Percentiles rank a stretch among this genome's conserved stretches.
Evolutionary conservation across 2,329 filamentous ascomycete species (phyloP).

Genomic region (Cryoendolithus antarcticus): DNA sequence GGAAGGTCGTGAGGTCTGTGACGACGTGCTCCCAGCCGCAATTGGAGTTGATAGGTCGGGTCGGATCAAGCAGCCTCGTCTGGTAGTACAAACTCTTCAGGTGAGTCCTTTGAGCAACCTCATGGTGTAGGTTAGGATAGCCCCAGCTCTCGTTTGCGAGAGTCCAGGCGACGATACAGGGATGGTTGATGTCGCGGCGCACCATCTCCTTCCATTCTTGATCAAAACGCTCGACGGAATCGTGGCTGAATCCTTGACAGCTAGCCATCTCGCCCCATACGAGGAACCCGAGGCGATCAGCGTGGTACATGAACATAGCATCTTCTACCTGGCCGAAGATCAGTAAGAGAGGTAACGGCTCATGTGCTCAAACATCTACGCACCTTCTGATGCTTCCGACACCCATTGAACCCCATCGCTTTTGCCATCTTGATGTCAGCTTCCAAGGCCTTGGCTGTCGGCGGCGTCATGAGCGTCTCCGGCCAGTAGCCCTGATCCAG

Average conservation of each 20-base stretch:
- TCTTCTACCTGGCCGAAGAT: constrained; percentile 36
- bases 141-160: constrained; percentile 55
- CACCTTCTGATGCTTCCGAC: constrained; percentile 50
- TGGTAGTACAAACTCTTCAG: constrained; percentile 52
- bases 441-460: constrained; percentile 33
- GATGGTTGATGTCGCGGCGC: constrained; percentile 52
- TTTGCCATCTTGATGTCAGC: constrained; percentile 45
- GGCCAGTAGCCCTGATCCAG: constrained; percentile 56
- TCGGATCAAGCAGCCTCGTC: constrained; percentile 52
- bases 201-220: constrained; percentile 54
- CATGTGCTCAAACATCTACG: constrained; percentile 9
- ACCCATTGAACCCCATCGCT: constrained; percentile 52
- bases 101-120: constrained; percentile 49
- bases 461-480: constrained; percentile 47
- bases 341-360: constrained; percentile 25
- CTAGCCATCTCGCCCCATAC: constrained; percentile 56
- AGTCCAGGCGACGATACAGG: constrained; percentile 54
- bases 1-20: constrained; percentile 55
- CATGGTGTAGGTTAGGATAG: constrained; percentile 46
- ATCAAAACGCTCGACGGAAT: constrained; percentile 49
- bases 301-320: constrained; percentile 49
- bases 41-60: constrained; percentile 58
- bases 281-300: constrained; percentile 47
- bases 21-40: constrained; percentile 59
- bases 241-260: constrained; percentile 48